Base-by-base conservation (phyloP, 139 green algal genomes). In the Chlorella vulgaris region DNA sequence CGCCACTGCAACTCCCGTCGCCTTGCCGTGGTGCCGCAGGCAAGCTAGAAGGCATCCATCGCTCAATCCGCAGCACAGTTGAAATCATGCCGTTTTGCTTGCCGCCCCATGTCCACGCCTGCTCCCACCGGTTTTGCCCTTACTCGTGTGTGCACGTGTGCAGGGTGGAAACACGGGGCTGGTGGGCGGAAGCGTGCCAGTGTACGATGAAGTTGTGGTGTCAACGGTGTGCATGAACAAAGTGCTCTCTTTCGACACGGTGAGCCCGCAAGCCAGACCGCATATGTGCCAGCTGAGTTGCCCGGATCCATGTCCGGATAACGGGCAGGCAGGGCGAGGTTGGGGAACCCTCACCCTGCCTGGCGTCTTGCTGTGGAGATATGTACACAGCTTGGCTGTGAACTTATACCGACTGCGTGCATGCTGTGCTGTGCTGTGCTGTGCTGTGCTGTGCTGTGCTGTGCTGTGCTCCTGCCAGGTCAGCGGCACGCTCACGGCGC, bases 141-240 rank as follows among this genome's bases (percentile, higher is more conserved):
- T 71, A 31, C 29, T 26, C 6, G 18, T 50, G 13, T 26, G 21
- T 39, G 60, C 26, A 39, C 13, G 22, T 33, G 2, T 19, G 42
- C 73, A 99, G 88, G 93, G 94, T 4, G 96, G 96, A 39, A 99
- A 99, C 86, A 98, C 96, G 7, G 96, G 96, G 0, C 89, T 99
- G 26, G 96, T 98, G 26, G 95, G 96, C 1, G 97, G 96, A 74
- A 82, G 86, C 43, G 89, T 98, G 24, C 94, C 97, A 0, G 84
- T 98, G 42, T 92, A 92, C 77, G 95, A 99, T 63, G 97, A 99
- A 85, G 88, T 99, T 1, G 82, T 98, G 3, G 36, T 99, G 0
- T 84, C 39, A 53, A 92, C 91, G 1, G 68, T 63, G 0, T 65
- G 50, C 43, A 94, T 98, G 92, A 93, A 94, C 84, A 36, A 70